These are phyloP conservation scores for Magnusiomyces ingens DNA, from an alignment of 1,139 yeast genomes.

Conservation along the genomic window DNA sequence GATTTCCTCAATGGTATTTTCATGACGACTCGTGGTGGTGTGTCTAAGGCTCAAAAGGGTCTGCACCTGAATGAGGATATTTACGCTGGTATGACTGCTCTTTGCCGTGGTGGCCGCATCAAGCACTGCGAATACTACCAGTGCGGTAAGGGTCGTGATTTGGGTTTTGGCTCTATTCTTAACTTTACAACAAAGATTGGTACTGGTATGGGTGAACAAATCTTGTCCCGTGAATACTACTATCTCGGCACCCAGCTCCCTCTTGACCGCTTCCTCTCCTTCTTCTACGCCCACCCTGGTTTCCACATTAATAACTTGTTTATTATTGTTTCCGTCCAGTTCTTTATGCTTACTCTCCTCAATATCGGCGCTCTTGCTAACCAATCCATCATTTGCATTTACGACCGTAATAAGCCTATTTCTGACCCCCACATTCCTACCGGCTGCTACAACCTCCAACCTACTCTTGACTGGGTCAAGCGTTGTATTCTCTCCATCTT, in stretches of 20 bases:
- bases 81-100: slow-evolving; percentile 97
- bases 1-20: slow-evolving; percentile 92
- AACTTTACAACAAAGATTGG: slow-evolving; percentile 99
- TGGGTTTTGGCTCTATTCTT: slow-evolving; percentile 97
- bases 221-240: slow-evolving; percentile 96
- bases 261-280: slow-evolving; percentile 91
- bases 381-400: slow-evolving; percentile 79
- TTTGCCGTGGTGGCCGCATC: slow-evolving; percentile 97
- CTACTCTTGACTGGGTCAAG: slow-evolving; percentile 94
- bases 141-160: slow-evolving; percentile 99
- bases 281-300: slow-evolving; percentile 98
- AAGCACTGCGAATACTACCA: slow-evolving; percentile 99
- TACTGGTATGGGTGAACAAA: slow-evolving; percentile 99
- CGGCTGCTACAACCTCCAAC: slow-evolving; percentile 90
- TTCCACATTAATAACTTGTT: slow-evolving; percentile 96
- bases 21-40: slow-evolving; percentile 99
- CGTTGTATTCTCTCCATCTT: slow-evolving; percentile 96
- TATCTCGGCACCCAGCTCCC: slow-evolving; percentile 97
- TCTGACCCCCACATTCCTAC: slow-evolving; percentile 78
- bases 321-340: slow-evolving; percentile 88
- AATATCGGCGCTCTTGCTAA: slow-evolving; percentile 89
- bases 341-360: slow-evolving; percentile 84
- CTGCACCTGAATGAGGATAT: slow-evolving; percentile 98
- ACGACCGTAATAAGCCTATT: slow-evolving; percentile 76
- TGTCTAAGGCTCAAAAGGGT: slow-evolving; percentile 98